phyloP scores from a whole-genome alignment of 108 stramenopile species.

The Cyclotella baltica region DNA sequence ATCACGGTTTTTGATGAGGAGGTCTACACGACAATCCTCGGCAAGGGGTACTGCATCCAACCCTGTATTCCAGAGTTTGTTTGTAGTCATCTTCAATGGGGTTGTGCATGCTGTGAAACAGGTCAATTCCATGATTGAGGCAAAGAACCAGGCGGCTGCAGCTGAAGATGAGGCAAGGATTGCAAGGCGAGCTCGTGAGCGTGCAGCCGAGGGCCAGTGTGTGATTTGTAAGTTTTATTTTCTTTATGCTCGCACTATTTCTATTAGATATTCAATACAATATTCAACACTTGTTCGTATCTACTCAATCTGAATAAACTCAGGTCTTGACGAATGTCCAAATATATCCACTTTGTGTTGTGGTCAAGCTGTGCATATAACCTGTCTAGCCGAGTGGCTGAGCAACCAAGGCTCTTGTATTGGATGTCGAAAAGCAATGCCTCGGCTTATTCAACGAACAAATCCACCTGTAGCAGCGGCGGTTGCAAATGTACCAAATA shows the following conservation, averaged over 20 bases:
- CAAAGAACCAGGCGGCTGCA: neutral
- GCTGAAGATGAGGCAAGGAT: neutral
- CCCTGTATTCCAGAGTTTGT: neutral
- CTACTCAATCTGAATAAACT: too few relatives aligned
- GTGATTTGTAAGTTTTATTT: too few relatives aligned
- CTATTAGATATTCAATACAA: too few relatives aligned
- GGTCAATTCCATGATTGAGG: neutral
- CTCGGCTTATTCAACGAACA: neutral
- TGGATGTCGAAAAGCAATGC: neutral
- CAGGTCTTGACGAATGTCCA: neutral
- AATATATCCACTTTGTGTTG: neutral
- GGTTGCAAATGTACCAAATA: neutral
- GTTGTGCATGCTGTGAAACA: slow-evolving; percentile 1
- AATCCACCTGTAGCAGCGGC: neutral
- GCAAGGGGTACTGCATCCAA: too few relatives aligned
- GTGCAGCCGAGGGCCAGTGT: neutral
- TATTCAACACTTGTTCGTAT: too few relatives aligned
- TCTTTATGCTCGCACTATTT: too few relatives aligned
- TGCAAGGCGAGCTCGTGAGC: neutral
- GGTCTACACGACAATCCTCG: too few relatives aligned
- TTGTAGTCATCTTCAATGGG: neutral
- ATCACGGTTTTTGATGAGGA: neutral
- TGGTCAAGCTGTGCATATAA: neutral
- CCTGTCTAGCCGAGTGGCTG: neutral
- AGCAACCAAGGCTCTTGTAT: neutral